Percentiles rank a stretch among this genome's conserved stretches.
These are phyloP conservation scores for Oemleria cerasiformis DNA, from an alignment of 306 rosid genomes.

Conservation along the genomic window DNA sequence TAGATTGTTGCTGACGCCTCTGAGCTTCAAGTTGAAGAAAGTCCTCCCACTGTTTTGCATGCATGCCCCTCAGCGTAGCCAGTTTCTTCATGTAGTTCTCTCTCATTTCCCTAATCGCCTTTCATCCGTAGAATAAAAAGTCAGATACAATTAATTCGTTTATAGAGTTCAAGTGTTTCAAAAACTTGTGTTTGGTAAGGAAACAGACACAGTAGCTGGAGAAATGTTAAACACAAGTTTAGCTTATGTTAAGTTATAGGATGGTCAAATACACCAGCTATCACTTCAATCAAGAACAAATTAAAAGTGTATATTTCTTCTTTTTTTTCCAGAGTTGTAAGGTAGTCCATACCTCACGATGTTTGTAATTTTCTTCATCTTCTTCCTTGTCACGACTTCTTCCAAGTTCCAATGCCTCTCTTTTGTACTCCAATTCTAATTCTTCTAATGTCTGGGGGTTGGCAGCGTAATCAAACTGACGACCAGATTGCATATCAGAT, in stretches of 20 bases:
- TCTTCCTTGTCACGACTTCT: conserved; percentile 83
- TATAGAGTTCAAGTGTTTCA: conserved; percentile 5
- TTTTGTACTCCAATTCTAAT: conserved; percentile 76
- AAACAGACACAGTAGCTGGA: conserved; percentile 1
- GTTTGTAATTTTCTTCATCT: conserved; percentile 89
- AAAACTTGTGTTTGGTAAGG: conserved; percentile 10
- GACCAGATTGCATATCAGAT: conserved; percentile 62
- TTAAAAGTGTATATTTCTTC: background rate
- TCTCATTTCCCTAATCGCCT: conserved; percentile 79
- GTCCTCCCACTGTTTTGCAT: conserved; percentile 81
- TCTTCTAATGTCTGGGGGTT: conserved; percentile 72
- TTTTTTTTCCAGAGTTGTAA: background rate
- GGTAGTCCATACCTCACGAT: conserved; percentile 76
- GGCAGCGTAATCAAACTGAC: conserved; percentile 58
- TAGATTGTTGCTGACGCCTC: conserved; percentile 72
- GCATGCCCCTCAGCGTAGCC: conserved; percentile 61
- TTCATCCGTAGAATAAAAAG: conserved; percentile 28
- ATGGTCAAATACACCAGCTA: conserved; percentile 10
- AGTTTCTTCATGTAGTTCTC: conserved; percentile 82
- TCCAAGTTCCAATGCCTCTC: conserved; percentile 72
- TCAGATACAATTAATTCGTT: conserved; percentile 32
- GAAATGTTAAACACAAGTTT: background rate
- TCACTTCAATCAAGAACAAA: conserved; percentile 20
- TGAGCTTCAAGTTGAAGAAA: conserved; percentile 78
- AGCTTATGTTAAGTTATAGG: conserved; percentile 4